These are phyloP conservation scores for Boletus barrowsii DNA, from an alignment of 768 basidiomycete species.

Conservation along the genomic window DNA sequence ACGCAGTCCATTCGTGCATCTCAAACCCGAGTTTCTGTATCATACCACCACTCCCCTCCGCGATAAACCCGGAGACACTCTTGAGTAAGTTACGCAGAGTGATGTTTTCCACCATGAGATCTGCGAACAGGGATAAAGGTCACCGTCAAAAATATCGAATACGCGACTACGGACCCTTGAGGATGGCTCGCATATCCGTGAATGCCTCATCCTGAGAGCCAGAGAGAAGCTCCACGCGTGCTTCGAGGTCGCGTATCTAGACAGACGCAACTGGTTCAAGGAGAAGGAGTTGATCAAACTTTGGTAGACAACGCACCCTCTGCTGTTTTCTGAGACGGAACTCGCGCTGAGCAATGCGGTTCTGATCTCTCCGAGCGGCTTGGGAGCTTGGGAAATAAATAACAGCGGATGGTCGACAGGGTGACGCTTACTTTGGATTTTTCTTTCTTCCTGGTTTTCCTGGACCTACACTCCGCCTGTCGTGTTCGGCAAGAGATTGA, in stretches of 20 bases:
- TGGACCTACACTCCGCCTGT: conserved; percentile 20
- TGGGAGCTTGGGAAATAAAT: conserved; percentile 60
- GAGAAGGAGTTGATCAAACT: background rate
- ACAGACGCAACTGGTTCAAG: conserved; percentile 7
- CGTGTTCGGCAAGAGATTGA: conserved; percentile 44
- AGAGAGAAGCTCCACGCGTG: conserved; percentile 90
- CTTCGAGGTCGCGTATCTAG: conserved; percentile 93
- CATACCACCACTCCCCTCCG: conserved; percentile 79
- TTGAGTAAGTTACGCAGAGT: conserved; percentile 76
- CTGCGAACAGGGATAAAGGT: conserved; percentile 35
- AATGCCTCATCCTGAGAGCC: conserved; percentile 89
- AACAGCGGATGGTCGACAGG: conserved; percentile 9
- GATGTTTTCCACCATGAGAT: conserved; percentile 88
- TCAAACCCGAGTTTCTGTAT: conserved; percentile 80
- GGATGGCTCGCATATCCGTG: conserved; percentile 75
- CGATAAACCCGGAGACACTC: conserved; percentile 76
- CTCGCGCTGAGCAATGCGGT: conserved; percentile 90
- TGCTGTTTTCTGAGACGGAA: conserved; percentile 92
- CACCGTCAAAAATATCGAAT: background rate
- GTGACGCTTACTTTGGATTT: conserved; percentile 71
- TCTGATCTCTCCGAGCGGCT: conserved; percentile 84
- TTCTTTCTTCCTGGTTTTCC: conserved; percentile 73
- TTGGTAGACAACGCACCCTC: conserved; percentile 43
- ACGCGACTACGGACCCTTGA: conserved; percentile 53
- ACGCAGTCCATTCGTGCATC: conserved; percentile 71